phyloP scores from a whole-genome alignment of 1,139 yeast genomes.

The Blastobotrys aristatus region DNA sequence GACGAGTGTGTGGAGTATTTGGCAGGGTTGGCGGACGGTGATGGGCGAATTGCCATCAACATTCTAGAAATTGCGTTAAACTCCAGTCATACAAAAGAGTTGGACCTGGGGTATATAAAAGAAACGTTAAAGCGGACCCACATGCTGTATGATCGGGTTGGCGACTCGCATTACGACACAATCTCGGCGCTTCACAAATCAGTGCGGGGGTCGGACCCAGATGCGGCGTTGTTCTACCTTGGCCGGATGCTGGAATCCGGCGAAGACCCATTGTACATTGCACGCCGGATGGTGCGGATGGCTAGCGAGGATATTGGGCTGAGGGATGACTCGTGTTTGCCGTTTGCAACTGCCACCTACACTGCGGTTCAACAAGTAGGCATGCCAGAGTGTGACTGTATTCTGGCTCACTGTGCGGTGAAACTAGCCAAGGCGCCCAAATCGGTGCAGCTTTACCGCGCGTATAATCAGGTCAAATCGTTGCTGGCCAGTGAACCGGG shows the following conservation, averaged over 20 bases:
- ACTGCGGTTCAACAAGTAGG: slow-evolving; percentile 92
- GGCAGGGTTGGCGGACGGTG: slow-evolving; percentile 82
- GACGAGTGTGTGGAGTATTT: slow-evolving; percentile 61
- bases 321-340: slow-evolving; percentile 75
- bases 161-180: slow-evolving; percentile 91
- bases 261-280: slow-evolving; percentile 89
- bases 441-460: slow-evolving; percentile 78
- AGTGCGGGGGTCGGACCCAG: slow-evolving; percentile 79
- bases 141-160: slow-evolving; percentile 74
- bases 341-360: slow-evolving; percentile 80
- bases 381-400: slow-evolving; percentile 89
- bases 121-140: slow-evolving; percentile 47
- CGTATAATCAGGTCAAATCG: slow-evolving; percentile 61
- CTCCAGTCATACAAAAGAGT: slow-evolving; percentile 12
- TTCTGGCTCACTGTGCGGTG: slow-evolving; percentile 87
- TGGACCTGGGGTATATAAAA: slow-evolving; percentile 37
- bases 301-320: slow-evolving; percentile 90
- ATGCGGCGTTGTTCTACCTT: slow-evolving; percentile 83
- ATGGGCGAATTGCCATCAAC: slow-evolving; percentile 78
- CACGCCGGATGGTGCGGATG: slow-evolving; percentile 84
- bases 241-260: slow-evolving; percentile 88
- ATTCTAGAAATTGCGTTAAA: slow-evolving; percentile 52
- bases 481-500: slow-evolving; percentile 56
- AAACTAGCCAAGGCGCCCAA: slow-evolving; percentile 82
- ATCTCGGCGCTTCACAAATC: slow-evolving; percentile 93